Conservation (phyloP, 768 basidiomycete species). For the Hygrocybe punicea region DNA sequence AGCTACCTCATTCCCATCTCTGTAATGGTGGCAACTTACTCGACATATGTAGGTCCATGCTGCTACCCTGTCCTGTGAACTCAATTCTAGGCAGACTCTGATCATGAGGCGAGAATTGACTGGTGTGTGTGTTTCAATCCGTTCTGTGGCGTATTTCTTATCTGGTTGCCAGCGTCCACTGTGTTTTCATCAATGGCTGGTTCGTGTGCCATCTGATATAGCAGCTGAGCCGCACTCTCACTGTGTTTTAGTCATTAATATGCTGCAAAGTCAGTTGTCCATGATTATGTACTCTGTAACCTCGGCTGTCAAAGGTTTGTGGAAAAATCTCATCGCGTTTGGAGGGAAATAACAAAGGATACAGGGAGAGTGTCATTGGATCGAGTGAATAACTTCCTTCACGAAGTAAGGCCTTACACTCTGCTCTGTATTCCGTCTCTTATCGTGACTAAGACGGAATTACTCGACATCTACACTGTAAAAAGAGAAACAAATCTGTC, state of each 20-base stretch:
- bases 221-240: not conserved
- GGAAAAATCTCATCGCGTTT: not conserved
- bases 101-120: conserved; percentile 41
- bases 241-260: conserved; percentile 47
- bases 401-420: conserved; percentile 26
- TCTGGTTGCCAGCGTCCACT: conserved; percentile 25
- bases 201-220: not conserved
- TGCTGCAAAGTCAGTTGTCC: conserved; percentile 52
- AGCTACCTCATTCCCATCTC: conserved; percentile 60
- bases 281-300: conserved; percentile 32
- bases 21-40: conserved; percentile 65
- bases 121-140: conserved; percentile 9
- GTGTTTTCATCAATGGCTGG: conserved; percentile 50
- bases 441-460: conserved; percentile 39
- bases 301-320: conserved; percentile 15
- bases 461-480: conserved; percentile 42
- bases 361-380: conserved; percentile 62
- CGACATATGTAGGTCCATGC: conserved; percentile 48
- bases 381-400: conserved; percentile 45
- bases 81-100: conserved; percentile 27
- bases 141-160: not conserved
- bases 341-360: not conserved
- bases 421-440: not conserved
- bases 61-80: not conserved
- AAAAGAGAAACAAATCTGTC: conserved; percentile 17